Conservation (phyloP, 108 stramenopile genomes). For the Cyclostephanos tholiformis region DNA sequence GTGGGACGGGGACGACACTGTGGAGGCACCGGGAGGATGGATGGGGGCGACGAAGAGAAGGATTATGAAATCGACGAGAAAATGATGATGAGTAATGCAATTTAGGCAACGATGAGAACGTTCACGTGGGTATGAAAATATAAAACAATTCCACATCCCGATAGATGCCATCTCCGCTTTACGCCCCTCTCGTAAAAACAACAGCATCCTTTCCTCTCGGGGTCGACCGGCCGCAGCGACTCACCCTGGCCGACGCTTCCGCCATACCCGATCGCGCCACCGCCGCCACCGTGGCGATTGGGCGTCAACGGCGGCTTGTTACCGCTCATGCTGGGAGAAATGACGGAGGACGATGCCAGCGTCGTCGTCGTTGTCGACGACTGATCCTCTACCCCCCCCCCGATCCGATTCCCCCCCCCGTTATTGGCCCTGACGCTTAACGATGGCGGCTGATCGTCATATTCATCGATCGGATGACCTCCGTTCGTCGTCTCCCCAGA, state of each 20-base stretch:
- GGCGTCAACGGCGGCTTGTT: conserved; percentile 43
- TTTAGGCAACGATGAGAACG: no score
- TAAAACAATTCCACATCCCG: no score
- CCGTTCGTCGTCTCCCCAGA: no score
- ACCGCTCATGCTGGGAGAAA: conserved; percentile 36
- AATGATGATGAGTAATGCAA: no score
- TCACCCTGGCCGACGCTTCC: neutral
- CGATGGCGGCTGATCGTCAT: conserved; percentile 1
- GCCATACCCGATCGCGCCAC: no score
- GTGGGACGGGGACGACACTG: neutral
- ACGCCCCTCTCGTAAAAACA: neutral
- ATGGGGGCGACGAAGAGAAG: neutral
- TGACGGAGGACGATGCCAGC: neutral
- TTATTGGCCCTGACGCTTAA: neutral
- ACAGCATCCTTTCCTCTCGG: neutral
- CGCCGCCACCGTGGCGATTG: conserved; percentile 13
- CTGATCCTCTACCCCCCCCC: neutral
- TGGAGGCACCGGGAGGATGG: neutral
- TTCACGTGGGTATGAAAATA: no score
- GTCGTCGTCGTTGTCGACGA: neutral
- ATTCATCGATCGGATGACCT: neutral
- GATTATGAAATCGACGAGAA: neutral
- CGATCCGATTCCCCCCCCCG: neutral
- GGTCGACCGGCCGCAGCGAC: neutral
- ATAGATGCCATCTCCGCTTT: no score